Evolutionary conservation across 257 asterid genomes (phyloP).

Genomic region (Fraxinus cuspidata): DNA sequence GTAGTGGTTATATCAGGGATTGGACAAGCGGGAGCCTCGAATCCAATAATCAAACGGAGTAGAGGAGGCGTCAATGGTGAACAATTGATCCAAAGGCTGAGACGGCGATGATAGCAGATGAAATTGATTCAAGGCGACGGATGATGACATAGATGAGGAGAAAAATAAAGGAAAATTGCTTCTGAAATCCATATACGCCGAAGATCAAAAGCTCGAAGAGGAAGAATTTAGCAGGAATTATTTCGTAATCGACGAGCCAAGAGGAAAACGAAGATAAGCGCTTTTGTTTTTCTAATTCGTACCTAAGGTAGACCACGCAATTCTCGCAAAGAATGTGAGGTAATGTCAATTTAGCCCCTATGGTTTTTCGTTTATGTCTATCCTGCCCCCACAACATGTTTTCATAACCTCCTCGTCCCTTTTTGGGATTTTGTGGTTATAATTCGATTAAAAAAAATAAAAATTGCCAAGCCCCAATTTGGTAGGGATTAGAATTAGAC

Average conservation of each 20-base stretch:
- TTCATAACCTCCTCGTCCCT: not conserved
- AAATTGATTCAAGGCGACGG: conserved; percentile 4
- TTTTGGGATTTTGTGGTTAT: not conserved
- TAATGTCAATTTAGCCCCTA: not conserved
- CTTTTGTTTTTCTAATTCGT: not conserved
- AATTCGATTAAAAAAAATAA: too few relatives aligned
- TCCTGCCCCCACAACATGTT: not conserved
- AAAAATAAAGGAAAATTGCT: conserved; percentile 25
- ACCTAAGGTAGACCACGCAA: not conserved
- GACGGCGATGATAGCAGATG: conserved; percentile 25
- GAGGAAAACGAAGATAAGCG: not conserved
- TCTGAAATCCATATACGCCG: conserved; percentile 52
- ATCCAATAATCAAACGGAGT: conserved; percentile 39
- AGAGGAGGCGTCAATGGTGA: conserved; percentile 26
- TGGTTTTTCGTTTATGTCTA: not conserved
- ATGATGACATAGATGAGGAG: conserved; percentile 17
- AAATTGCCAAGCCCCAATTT: too few relatives aligned
- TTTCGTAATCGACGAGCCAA: conserved; percentile 13
- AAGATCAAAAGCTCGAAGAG: conserved; percentile 10
- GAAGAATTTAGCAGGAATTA: not conserved
- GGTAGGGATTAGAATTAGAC: too few relatives aligned
- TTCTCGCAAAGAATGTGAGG: not conserved
- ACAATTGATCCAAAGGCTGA: conserved; percentile 30
- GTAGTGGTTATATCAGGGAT: conserved; percentile 32
- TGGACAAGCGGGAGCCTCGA: conserved; percentile 44